A percentile compares a stretch with the other conserved stretches of the same genome.
Conservation (phyloP, 2,329 filamentous ascomycete genomes). For the Aspergillus vadensis region DNA sequence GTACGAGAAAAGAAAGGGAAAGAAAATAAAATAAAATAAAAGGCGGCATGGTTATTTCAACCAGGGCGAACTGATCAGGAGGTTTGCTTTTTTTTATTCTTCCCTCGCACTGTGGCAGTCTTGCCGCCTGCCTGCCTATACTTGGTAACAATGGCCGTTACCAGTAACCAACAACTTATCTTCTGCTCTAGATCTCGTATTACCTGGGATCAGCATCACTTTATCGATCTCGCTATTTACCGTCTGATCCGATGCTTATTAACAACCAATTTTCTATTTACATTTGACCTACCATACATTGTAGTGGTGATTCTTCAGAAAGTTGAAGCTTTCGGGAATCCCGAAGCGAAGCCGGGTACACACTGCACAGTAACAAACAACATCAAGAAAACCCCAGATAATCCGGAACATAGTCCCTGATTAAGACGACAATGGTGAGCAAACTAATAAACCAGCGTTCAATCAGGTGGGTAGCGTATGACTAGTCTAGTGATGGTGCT, state of each 20-base stretch:
- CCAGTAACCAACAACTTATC: too few relatives aligned
- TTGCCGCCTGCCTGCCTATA: neutral
- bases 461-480: constrained; percentile 2
- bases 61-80: neutral
- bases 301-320: neutral
- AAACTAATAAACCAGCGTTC: constrained; percentile 1
- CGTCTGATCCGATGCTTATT: constrained; percentile 3
- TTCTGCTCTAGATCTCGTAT: constrained; percentile 7
- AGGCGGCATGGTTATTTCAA: neutral
- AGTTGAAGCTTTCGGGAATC: neutral
- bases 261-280: neutral
- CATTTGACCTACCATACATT: neutral
- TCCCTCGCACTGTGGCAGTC: neutral
- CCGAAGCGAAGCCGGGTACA: neutral
- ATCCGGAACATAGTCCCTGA: constrained; percentile 19
- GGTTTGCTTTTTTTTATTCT: neutral
- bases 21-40: too few relatives aligned
- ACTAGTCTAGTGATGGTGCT: constrained; percentile 2
- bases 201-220: constrained; percentile 9
- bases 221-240: constrained; percentile 1
- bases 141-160: too few relatives aligned
- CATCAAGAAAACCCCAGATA: neutral
- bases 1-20: too few relatives aligned
- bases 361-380: too few relatives aligned
- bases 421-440: constrained; percentile 10